phyloP scores from a whole-genome alignment of 495 filamentous ascomycete genomes.

The Neurospora discreta region DNA sequence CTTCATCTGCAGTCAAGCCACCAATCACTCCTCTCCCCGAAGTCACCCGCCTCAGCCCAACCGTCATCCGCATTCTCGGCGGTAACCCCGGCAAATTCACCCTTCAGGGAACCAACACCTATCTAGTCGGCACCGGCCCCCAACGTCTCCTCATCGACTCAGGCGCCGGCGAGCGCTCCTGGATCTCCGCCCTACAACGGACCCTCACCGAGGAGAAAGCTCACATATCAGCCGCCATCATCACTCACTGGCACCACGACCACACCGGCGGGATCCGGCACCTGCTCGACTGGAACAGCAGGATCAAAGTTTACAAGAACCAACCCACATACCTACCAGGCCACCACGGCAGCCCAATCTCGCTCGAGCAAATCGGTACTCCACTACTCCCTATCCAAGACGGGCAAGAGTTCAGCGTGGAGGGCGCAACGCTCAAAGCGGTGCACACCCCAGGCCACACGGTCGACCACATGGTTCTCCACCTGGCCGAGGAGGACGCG shows the following conservation, averaged over 20 bases:
- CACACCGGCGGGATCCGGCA: slow-evolving; percentile 67
- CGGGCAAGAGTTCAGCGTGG: slow-evolving; percentile 59
- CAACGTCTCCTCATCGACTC: slow-evolving; percentile 70
- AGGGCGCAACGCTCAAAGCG: slow-evolving; percentile 68
- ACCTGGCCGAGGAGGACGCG: slow-evolving; percentile 65
- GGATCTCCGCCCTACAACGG: slow-evolving; percentile 47
- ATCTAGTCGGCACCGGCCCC: slow-evolving; percentile 62
- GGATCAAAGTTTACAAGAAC: slow-evolving; percentile 44
- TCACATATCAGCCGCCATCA: slow-evolving; percentile 48
- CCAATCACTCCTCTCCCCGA: slow-evolving; percentile 43
- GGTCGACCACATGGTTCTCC: slow-evolving; percentile 68
- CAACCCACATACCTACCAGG: slow-evolving; percentile 23
- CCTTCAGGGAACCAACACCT: slow-evolving; percentile 69
- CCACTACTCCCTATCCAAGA: slow-evolving; percentile 39
- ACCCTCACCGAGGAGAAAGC: slow-evolving; percentile 56
- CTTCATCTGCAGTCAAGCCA: slow-evolving; percentile 11
- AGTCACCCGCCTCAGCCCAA: slow-evolving; percentile 52
- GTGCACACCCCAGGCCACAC: slow-evolving; percentile 80
- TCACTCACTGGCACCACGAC: slow-evolving; percentile 90
- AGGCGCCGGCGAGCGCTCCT: slow-evolving; percentile 54
- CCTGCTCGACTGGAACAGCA: slow-evolving; percentile 49
- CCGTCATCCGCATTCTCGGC: slow-evolving; percentile 63
- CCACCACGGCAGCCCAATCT: background rate
- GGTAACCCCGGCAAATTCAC: slow-evolving; percentile 70
- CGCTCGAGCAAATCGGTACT: background rate